Conservation (phyloP, 306 rosid genomes). For the Vachellia pachyceras region DNA sequence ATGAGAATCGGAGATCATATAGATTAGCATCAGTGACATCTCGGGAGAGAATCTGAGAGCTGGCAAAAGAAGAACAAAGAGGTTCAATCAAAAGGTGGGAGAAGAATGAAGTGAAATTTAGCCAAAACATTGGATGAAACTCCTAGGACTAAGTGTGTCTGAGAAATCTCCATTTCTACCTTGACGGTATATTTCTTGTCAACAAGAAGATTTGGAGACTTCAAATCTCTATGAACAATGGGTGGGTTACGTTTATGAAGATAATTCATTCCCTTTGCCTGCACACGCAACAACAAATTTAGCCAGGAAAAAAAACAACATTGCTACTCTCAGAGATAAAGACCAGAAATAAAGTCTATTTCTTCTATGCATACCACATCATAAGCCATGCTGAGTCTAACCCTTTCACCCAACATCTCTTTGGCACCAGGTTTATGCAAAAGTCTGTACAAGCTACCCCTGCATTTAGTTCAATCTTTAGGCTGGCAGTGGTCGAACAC, state of each 20-base stretch:
- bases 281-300: slow-evolving; percentile 41
- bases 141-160: not conserved
- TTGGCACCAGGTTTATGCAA: slow-evolving; percentile 72
- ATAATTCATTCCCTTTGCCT: slow-evolving; percentile 97
- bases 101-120: not conserved
- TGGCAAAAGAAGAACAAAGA: slow-evolving; percentile 4
- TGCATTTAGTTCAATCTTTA: slow-evolving; percentile 52
- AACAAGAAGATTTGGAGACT: slow-evolving; percentile 90
- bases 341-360: slow-evolving; percentile 4
- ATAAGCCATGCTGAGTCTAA: slow-evolving; percentile 77
- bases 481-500: not conserved
- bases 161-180: slow-evolving; percentile 45
- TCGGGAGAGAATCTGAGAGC: slow-evolving; percentile 7
- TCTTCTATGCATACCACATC: slow-evolving; percentile 67
- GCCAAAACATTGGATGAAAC: slow-evolving; percentile 10
- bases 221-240: slow-evolving; percentile 86
- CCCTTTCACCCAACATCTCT: slow-evolving; percentile 80
- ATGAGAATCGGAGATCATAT: not conserved
- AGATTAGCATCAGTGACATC: slow-evolving; percentile 3
- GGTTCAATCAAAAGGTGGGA: not conserved
- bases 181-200: slow-evolving; percentile 89
- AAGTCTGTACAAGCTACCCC: slow-evolving; percentile 88
- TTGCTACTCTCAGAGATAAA: slow-evolving; percentile 11
- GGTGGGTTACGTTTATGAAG: slow-evolving; percentile 89
- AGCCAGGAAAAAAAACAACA: not conserved